Evolutionary conservation across 176 grass and related monocot genomes (phyloP), one percentile per base, ranked within the genome.

Genomic region (Dactylis glomerata): DNA sequence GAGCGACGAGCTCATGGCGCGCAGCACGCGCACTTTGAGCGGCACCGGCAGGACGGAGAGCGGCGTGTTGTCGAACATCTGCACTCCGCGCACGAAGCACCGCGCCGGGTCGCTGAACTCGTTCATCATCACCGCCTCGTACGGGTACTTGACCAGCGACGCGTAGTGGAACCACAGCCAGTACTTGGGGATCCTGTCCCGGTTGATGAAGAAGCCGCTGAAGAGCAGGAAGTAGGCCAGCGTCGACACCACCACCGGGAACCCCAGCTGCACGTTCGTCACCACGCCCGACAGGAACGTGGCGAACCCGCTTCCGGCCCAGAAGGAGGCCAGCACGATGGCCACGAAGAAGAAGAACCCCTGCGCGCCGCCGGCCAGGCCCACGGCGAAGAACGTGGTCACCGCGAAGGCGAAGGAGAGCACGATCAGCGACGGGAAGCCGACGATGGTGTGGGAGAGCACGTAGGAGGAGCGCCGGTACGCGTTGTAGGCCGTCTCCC

Each of bases 101-200:
- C 91, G 77, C 1, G 0, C 41, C 0, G 89, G 83, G 59, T 93
- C 89, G 72, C 93, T 90, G 87, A 98, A 98, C 87, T 98, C 96
- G 80, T 95, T 98, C 75, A 92, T 89, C 89, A 98, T 93, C 80
- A 98, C 96, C 50, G 89, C 96, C 77, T 98, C 93, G 73, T 98
- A 98, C 28, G 96, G 96, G 83, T 98, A 98, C 87, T 98, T 98
- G 30, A 98, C 96, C 17, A 98, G 83, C 22, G 96, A 98, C n/a
- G 88, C 76, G 87, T 98, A 98, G 91, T 98, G 96, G 83, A 98
- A 98, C 96, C 96, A 98, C 15, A 98, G 34, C 96, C 96, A 98
- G 89, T 95, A 98, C 30, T 50, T 31, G 3, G 93, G 96, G 54
- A 98, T 98, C 3, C 96, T 59, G 80, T 92, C 88, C 11, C 96